Evolutionary conservation across 1,139 yeast genomes (phyloP).

Genomic region (Blastobotrys aristatus): DNA sequence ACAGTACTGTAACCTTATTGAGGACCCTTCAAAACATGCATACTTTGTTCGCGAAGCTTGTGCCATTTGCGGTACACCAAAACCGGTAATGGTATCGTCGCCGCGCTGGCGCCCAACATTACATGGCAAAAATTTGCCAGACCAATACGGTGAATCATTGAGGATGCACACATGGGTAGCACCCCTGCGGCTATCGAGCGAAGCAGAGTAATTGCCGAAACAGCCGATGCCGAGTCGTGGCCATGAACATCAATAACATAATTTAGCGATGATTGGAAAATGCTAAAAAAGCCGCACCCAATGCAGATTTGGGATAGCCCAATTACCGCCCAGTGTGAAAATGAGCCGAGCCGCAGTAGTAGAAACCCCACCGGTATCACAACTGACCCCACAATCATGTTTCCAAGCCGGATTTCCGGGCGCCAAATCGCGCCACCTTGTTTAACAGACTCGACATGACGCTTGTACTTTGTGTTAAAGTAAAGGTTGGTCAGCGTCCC

Average conservation of each 20-base stretch:
- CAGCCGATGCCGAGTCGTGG: constrained; percentile 20
- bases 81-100: constrained; percentile 9
- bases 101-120: constrained; percentile 12
- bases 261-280: constrained; percentile 20
- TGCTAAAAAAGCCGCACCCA: constrained; percentile 20
- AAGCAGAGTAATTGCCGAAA: constrained; percentile 17
- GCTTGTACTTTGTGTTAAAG: constrained; percentile 12
- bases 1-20: not conserved
- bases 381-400: constrained; percentile 18
- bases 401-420: constrained; percentile 17
- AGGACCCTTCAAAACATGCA: not conserved
- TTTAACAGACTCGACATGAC: constrained; percentile 12
- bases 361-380: constrained; percentile 18
- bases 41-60: constrained; percentile 3
- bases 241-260: constrained; percentile 21
- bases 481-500: constrained; percentile 15
- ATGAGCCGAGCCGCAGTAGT: constrained; percentile 12
- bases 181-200: constrained; percentile 19
- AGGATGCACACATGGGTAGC: constrained; percentile 16
- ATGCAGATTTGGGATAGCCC: constrained; percentile 14
- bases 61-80: constrained; percentile 13
- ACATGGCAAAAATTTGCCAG: constrained; percentile 10
- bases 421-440: constrained; percentile 10
- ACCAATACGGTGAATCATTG: constrained; percentile 13
- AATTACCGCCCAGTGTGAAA: constrained; percentile 12